Evolutionary conservation across 1,139 yeast species (phyloP), one percentile per base, ranked within the genome.

Genomic region (Scheffersomyces parashehatae): DNA sequence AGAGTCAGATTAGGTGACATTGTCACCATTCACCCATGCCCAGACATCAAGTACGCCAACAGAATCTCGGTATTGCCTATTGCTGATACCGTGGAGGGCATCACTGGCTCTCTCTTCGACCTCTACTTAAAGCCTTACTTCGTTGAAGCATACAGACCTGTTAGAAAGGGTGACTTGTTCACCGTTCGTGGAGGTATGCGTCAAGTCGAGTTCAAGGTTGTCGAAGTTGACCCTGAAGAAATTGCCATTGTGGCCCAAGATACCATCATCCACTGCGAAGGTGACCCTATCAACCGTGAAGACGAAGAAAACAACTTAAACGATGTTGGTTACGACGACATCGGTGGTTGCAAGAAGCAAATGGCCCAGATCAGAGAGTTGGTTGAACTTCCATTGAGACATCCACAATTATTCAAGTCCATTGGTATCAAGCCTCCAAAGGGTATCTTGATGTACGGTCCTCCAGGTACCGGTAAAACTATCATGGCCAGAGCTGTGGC

Each of bases 401-500:
- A 91, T 67, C 98, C 98, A 45, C 98, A 91, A 70, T 80, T 91
- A 61, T 91, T 91, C 79, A 91, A 91, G 75, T 84, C 95, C 40
- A 91, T 91, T 62, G 98, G 98, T 80, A 91, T 91, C 64, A 91
- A 91, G 68, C 98, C 98, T 30, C 98, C 98, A 48, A 86, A 88
- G 67, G 98, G 98, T 73, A 85, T 93, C 50, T 80, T 91, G 63
- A 90, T 91, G 97, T 93, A 85, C 64, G 98, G 98, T 59, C 98
- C 98, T 42, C 98, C 98, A 33, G 97, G 97, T 79, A 90, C 97
- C 15, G 97, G 97, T 84, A 90, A 90, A 70, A 90, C 97, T n/a
- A 79, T 93, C 55, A 91, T 93, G 97, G 99, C 99, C 3, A 84
- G 99, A 66, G 99, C 99, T 9, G 99, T 93, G 43, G 99, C 99